Base-by-base conservation (phyloP, 192 early-diverging fungal species). In the Backusella tarrabulga region DNA sequence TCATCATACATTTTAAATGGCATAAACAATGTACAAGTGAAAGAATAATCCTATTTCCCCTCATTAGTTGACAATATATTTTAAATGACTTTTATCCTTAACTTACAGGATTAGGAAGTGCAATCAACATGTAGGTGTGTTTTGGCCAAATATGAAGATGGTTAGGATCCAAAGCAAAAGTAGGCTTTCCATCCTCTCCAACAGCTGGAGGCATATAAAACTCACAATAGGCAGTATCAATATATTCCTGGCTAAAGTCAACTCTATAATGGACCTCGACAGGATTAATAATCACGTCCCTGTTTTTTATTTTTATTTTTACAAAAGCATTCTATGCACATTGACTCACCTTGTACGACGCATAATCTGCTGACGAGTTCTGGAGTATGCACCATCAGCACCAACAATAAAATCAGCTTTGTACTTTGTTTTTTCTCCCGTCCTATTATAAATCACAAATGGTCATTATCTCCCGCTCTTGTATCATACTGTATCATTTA, bases 111-210 rank as follows among this genome's bases (percentile, higher is more conserved):
- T 99, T 99, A 41, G 97, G 96, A 67, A 99, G 88, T 0, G 97
- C 97, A 83, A 99, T 99, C 84, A 99, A 89, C 97, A 99, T 99
- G 74, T 96, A 98, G 17, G 93, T 93, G 73, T 97, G 92, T 9
- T 94, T 88, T 8, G 97, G 97, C 97, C 97, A 99, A 74, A 99
- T 99, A 82, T 99, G 97, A 69, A 99, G 87, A 72, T 98, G 96
- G 79, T 95, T 88, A 2, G 95, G 91, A 78, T 93, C 90, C 89
- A 99, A 93, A 19, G 90, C 90, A 85, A 92, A 98, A 15, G 91
- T 88, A n/a, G 69, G 42, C 66, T 85, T 56, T 7, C 88, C 91
- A 68, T 89, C 73, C 11, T 88, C 90, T 29, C 78, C 83, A 6
- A 84, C 75, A 50, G 56, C 80, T 6, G 97, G 88, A 0, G 92